Evolutionary conservation across 2,329 filamentous ascomycete species (phyloP), one percentile per base, ranked within the genome.

Genomic region (Colletotrichum camelliae): DNA sequence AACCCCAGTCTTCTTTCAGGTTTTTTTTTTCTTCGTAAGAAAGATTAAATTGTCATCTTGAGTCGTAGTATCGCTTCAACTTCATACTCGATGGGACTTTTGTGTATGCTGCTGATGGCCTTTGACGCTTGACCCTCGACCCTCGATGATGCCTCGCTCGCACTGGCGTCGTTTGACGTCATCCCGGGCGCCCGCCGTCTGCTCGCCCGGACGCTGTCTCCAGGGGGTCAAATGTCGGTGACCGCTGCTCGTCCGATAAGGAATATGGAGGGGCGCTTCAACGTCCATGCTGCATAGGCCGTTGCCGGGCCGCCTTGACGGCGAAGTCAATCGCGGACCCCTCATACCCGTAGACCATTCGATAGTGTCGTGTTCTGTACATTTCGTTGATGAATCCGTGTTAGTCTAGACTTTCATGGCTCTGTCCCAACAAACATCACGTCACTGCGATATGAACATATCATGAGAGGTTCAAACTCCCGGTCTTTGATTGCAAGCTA

Each of bases 401-500:
- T 1, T 48, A 4, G 43, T 4, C 43, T 21, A 21, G 4, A 13
- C n/a, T 3, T 52, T 52, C 43, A 13, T 21, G n/a, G 43, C 43
- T 7, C n/a, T 21, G 2, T 2, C n/a, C 3, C n/a, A 4, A 21
- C 5, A 52, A 1, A 13, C 43, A 52, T 52, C 61, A 64, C 21
- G 61, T 64, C 35, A 15, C 35, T 39, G 5, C 16, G 9, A 21
- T 1, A 35, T 7, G 5, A 24, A n/a, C 24, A 3, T 1, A 29
- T 18, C 18, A 0, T 27, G 52, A 39, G 67, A 61, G 60, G 52
- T 72, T 33, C 74, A 61, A 81, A 93, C 90, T 78, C 87, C 89
- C 48, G 18, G 65, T 79, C 78, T 79, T 79, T 78, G 75, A 77
- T 79, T 79, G 78, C 73, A 76, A 73, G 65, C 76, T 77, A 78